These are phyloP conservation scores for Trichothecium sympodiale DNA, from an alignment of 2,329 filamentous ascomycete genomes.

Conservation along the genomic window DNA sequence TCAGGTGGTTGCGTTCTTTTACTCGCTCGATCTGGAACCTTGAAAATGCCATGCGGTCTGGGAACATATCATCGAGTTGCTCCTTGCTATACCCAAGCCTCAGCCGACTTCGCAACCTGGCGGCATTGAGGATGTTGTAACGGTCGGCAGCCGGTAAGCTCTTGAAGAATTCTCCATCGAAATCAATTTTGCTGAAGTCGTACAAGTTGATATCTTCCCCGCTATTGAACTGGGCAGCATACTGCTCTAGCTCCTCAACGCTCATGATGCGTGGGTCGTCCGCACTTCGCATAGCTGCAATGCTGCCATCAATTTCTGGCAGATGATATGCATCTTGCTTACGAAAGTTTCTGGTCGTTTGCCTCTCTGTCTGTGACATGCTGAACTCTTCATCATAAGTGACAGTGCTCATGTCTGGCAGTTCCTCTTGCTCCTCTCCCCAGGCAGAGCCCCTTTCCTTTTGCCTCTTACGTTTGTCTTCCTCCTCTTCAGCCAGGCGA, in stretches of 20 bases:
- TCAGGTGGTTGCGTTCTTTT: slow-evolving; percentile 83
- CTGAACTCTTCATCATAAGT: slow-evolving; percentile 88
- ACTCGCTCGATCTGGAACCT: slow-evolving; percentile 94
- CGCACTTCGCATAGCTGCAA: slow-evolving; percentile 77
- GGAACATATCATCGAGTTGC: slow-evolving; percentile 92
- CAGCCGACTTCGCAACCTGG: slow-evolving; percentile 73
- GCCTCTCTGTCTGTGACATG: slow-evolving; percentile 67
- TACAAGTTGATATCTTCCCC: slow-evolving; percentile 88
- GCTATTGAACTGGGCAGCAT: slow-evolving; percentile 81
- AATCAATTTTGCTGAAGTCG: slow-evolving; percentile 98
- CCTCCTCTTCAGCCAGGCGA: slow-evolving; percentile 76
- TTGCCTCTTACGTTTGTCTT: slow-evolving; percentile 46
- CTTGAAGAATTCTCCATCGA: slow-evolving; percentile 89
- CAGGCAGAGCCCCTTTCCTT: too few species aligned
- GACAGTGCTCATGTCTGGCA: slow-evolving; percentile 57
- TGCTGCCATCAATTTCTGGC: slow-evolving; percentile 68
- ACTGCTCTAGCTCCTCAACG: slow-evolving; percentile 84
- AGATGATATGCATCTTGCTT: slow-evolving; percentile 95
- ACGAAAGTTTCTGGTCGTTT: slow-evolving; percentile 60
- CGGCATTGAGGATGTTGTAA: slow-evolving; percentile 96
- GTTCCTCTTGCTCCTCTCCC: slow-evolving; percentile 46
- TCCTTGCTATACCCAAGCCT: slow-evolving; percentile 96
- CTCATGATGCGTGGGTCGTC: slow-evolving; percentile 97
- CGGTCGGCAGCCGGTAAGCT: slow-evolving; percentile 81
- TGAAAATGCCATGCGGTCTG: slow-evolving; percentile 93